These are phyloP conservation scores for Ascochyta pisi DNA, from an alignment of 2,329 filamentous ascomycete species.

Conservation along the genomic window DNA sequence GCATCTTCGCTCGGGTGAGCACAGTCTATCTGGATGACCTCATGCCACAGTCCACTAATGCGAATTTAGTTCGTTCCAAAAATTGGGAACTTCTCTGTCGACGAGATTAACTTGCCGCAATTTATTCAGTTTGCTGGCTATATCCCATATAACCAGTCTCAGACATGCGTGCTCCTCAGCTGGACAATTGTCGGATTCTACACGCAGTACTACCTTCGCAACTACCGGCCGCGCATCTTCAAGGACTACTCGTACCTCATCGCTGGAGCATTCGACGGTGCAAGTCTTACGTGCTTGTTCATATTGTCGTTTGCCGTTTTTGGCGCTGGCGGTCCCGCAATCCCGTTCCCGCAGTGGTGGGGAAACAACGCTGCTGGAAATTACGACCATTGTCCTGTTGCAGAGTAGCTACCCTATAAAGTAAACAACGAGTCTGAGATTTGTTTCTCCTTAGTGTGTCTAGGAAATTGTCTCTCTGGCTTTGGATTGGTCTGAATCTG, in stretches of 20 bases:
- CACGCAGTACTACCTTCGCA: slow-evolving; percentile 25
- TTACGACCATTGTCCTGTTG: slow-evolving; percentile 22
- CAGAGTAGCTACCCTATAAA: slow-evolving; percentile 5
- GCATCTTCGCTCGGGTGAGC: slow-evolving; percentile 16
- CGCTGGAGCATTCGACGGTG: slow-evolving; percentile 23
- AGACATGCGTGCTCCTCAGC: slow-evolving; percentile 23
- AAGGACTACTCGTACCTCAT: slow-evolving; percentile 27
- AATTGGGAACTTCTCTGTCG: slow-evolving; percentile 20
- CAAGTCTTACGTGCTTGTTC: slow-evolving; percentile 22
- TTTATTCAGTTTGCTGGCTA: slow-evolving; percentile 25
- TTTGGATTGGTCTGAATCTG: no score
- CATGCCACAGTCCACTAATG: not conserved
- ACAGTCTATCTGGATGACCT: not conserved
- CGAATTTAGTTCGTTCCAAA: slow-evolving; percentile 13
- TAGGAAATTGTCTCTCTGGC: no score
- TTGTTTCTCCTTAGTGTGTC: no score
- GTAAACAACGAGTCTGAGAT: no score
- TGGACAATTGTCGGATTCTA: slow-evolving; percentile 23
- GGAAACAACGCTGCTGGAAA: slow-evolving; percentile 24
- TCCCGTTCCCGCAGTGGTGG: slow-evolving; percentile 23
- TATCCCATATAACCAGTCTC: slow-evolving; percentile 23
- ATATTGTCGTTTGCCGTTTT: slow-evolving; percentile 25
- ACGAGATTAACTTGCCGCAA: slow-evolving; percentile 24
- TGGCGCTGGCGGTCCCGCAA: slow-evolving; percentile 19
- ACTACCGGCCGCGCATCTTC: slow-evolving; percentile 26